Base-by-base conservation (phyloP, 805 yeast species). In the Barnettozyma pratensis region DNA sequence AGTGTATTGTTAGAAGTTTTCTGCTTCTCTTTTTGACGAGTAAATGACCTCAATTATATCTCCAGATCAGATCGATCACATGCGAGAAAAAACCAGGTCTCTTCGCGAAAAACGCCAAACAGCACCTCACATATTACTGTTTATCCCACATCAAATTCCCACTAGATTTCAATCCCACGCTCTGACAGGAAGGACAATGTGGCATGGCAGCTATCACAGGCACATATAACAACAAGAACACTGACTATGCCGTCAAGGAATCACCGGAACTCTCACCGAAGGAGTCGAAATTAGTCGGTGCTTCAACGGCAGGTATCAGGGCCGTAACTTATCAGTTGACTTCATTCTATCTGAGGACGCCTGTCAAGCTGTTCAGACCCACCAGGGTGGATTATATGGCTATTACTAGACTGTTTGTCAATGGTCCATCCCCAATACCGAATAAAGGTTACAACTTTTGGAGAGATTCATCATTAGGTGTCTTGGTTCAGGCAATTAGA, bases 331-430 rank as follows among this genome's bases (percentile, higher is more conserved):
- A 81, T 51, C 96, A 91, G 65, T 54, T 89, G 36, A 83, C 89
- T 41, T 71, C 90, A 1, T 69, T 92, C 31, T 92, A 91, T 62
- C 65, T 90, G 40, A 74, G 97, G 49, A 87, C 95, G 1, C 81
- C 81, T 0, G 85, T 89, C 40, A 91, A 92, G 69, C 73, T 91
- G 26, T 92, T 92, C 64, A 72, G 96, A 35, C 98, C 98, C 1
- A 83, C 96, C 4, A 70, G 97, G 38, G 87, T 92, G 52, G 98
- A 92, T 64, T 89, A 87, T 59, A 70, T 88, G 61, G 87, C 87
- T 7, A 77, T 82, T 47, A 79, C 85, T 1, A 67, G 90, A 45
- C 77, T 78, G 6, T 59, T 72, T 30, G 65, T 71, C 44, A 75
- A 74, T 44, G 79, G 78, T 35, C 53, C 62, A 5, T 59, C 55